Base-by-base conservation (phyloP, 805 yeast species). In the Saccharomycopsis babjevae region DNA sequence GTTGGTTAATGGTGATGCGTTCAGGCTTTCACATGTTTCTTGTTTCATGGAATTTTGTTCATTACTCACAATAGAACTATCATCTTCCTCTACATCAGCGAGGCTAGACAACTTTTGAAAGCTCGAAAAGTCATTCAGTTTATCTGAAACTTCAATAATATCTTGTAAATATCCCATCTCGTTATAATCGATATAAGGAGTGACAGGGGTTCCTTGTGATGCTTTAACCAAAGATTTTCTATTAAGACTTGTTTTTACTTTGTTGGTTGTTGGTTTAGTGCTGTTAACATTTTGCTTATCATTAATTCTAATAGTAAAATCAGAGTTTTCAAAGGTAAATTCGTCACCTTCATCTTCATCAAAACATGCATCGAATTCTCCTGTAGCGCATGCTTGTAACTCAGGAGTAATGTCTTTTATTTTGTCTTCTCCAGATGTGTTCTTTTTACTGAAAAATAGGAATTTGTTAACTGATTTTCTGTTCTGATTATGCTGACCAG, bases 151-250 rank as follows among this genome's bases (percentile, higher is more conserved):
- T 32, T 59, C 58, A 40, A 61, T 61, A 7, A 56, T 46, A 28
- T 59, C 58, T 59, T 61, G 62, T 32, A 61, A 59, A 20, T 58
- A 61, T 34, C 40, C 61, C 32, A 61, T 22, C 15, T 54, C 61
- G 42, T 54, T 46, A 32, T 38, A 36, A 40, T 59, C 57, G 20
- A 58, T 25, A 20, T 58, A 52, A 13, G 54, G 40, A 32, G 54
- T 25, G 20, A 57, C 38, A n/a, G 52, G 30, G 25, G 50, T 38
- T 55, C 43, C 50, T 55, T 38, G 43, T 13, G 34, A 8, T 1
- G 50, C 43, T 4, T 46, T 46, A 13, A 46, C 22, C 28, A 46
- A 16, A 46, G 52, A 46, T 22, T 10, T 38, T 54, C 56, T 36
- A n/a, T 34, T 54, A 16, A 20, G 22, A 30, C 39, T 36, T 54